Conservation (phyloP, 2,329 filamentous ascomycete genomes). For the Colletotrichum ledebouriae region DNA sequence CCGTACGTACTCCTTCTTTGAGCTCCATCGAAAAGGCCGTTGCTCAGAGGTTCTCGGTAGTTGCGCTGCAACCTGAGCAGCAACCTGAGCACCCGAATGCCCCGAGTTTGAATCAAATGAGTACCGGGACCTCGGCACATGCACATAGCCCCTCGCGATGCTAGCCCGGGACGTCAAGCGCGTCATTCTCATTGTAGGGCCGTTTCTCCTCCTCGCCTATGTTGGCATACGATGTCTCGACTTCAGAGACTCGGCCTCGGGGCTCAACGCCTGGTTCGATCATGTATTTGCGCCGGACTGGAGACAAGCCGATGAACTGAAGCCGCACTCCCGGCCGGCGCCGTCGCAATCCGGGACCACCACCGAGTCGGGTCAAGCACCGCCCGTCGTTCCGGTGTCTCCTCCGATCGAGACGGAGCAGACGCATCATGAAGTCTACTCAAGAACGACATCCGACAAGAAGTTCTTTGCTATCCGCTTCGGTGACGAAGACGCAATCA, state of each 20-base stretch:
- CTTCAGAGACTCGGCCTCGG: slow-evolving; percentile 4
- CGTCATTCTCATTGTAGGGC: slow-evolving; percentile 49
- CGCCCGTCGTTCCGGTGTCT: slow-evolving; percentile 10
- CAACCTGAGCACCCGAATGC: not conserved
- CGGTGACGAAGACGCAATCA: slow-evolving; percentile 56
- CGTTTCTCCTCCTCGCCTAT: slow-evolving; percentile 49
- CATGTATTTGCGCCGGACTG: slow-evolving; percentile 33
- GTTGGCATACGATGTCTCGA: slow-evolving; percentile 43
- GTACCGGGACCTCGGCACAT: not conserved
- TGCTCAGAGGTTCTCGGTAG: not conserved
- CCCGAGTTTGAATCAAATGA: not conserved
- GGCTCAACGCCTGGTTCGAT: slow-evolving; percentile 18
- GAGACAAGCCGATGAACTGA: slow-evolving; percentile 35
- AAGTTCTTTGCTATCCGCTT: slow-evolving; percentile 66
- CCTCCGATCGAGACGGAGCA: not conserved
- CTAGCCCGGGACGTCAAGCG: slow-evolving; percentile 51
- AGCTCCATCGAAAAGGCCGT: not conserved
- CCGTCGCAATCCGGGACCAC: slow-evolving; percentile 48
- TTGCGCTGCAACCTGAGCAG: not conserved
- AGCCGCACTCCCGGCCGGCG: slow-evolving; percentile 47
- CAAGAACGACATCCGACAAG: slow-evolving; percentile 58
- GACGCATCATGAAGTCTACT: slow-evolving; percentile 58
- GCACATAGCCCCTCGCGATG: slow-evolving; percentile 45
- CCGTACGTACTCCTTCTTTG: not conserved
- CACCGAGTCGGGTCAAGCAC: slow-evolving; percentile 54